Base-by-base conservation (phyloP, 2,329 filamentous ascomycete genomes). In the Scopulariopsis brevicaulis region DNA sequence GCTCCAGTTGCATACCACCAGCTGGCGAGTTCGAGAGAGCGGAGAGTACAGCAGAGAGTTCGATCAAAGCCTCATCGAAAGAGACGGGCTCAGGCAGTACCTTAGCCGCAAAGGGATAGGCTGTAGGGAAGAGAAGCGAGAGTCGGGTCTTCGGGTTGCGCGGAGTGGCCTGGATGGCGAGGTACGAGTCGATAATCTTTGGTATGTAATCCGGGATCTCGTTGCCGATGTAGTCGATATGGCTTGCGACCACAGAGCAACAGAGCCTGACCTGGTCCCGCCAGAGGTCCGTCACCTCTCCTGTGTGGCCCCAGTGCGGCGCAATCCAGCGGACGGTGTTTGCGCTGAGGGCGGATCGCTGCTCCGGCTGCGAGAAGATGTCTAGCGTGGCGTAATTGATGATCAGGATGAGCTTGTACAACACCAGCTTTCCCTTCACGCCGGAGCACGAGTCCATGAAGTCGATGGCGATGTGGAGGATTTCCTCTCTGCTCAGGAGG, bases 351-450 rank as follows among this genome's bases (percentile, higher is more conserved):
- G 84, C 84, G 32, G 84, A 81, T 63, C 86, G 81, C 63, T 93
- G 87, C 60, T 93, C 87, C 0, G 85, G 80, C n/a, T 86, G 78
- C 11, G 86, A 81, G 71, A 97, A 97, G 24, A 96, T 78, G 28
- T 89, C 84, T 5, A 96, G 76, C 61, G 86, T 86, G 32, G 88
- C 89, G 68, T 96, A 93, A 70, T 96, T 94, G 69, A 96, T 87
- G 65, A 99, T 92, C 46, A 99, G 77, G 20, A 97, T 83, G 43
- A 99, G 80, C 69, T 96, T 96, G 73, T 96, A 96, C 40, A 97
- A 74, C 8, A 96, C 81, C 57, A 99, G 79, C 74, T 96, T 96
- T 59, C 94, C 93, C 68, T 92, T 93, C 54, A 95, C 92, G 32
- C 84, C 77, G 2, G 85, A 83, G 72, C 92, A 96, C 1, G 94